phyloP scores from a whole-genome alignment of 2,329 filamentous ascomycete species.

The Colletotrichum caudatum region DNA sequence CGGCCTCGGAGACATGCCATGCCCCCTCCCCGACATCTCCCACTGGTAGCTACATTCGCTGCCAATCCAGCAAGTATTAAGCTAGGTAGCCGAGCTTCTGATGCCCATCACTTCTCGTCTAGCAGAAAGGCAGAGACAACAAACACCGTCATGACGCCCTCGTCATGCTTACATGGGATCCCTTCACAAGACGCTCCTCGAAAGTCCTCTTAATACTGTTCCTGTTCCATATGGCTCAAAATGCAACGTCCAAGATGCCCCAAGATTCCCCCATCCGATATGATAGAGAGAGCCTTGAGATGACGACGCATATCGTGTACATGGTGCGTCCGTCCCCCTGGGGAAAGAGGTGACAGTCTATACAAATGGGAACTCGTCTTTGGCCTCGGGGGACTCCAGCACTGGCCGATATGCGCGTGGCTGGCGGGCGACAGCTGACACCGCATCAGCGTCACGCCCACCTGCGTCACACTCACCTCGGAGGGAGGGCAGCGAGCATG shows the following conservation, averaged over 20 bases:
- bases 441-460: conserved; percentile 45
- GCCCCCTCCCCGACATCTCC: neutral
- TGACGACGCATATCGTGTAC: conserved; percentile 55
- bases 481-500: conserved; percentile 52
- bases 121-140: neutral
- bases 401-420: conserved; percentile 49
- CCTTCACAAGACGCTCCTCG: neutral
- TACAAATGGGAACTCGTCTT: conserved; percentile 57
- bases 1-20: conserved; percentile 10
- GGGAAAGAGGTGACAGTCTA: conserved; percentile 61
- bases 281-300: conserved; percentile 47
- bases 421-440: conserved; percentile 16
- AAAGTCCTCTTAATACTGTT: neutral
- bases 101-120: too few species aligned
- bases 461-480: conserved; percentile 54
- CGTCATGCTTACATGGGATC: conserved; percentile 10
- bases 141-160: too few species aligned
- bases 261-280: conserved; percentile 61
- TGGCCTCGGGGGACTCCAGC: conserved; percentile 49
- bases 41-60: neutral
- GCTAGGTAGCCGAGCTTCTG: too few species aligned
- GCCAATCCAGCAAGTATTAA: neutral
- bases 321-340: conserved; percentile 60
- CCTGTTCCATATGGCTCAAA: neutral
- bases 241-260: conserved; percentile 37